phyloP scores from a whole-genome alignment of 768 basidiomycete genomes.

The Boletus pseudopeckii region DNA sequence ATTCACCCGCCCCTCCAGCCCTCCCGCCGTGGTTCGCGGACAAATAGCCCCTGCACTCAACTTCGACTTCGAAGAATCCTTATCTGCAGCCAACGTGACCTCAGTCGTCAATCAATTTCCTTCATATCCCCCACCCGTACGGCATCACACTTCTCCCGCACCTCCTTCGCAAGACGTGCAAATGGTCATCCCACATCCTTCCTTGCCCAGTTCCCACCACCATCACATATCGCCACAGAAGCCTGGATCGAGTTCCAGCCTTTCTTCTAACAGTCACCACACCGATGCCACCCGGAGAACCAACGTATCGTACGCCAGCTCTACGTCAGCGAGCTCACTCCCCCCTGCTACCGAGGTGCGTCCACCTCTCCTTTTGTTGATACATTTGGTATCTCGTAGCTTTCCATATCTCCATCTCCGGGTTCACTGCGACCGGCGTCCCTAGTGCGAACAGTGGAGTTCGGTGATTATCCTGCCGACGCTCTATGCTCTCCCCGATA shows the following conservation, averaged over 20 bases:
- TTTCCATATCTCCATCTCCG: conserved; percentile 11
- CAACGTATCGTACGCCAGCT: conserved; percentile 15
- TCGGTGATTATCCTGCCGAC: conserved; percentile 24
- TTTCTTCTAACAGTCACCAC: conserved; percentile 19
- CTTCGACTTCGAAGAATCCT: conserved; percentile 30
- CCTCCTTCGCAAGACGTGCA: conserved; percentile 11
- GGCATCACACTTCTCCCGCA: conserved; percentile 21
- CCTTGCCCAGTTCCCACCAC: conserved; percentile 5
- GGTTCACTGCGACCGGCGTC: conserved; percentile 11
- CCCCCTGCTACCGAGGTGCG: conserved; percentile 23
- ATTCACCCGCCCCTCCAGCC: neutral
- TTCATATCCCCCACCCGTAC: conserved; percentile 28
- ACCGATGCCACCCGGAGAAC: conserved; percentile 30
- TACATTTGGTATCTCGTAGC: neutral
- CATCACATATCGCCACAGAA: conserved; percentile 19
- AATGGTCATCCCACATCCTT: conserved; percentile 6
- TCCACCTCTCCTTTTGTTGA: conserved; percentile 1
- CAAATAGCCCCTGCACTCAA: conserved; percentile 5
- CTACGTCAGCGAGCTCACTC: conserved; percentile 27
- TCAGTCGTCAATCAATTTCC: conserved; percentile 33
- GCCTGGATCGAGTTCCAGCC: conserved; percentile 25
- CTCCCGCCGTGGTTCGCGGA: conserved; percentile 27
- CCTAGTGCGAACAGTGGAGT: conserved; percentile 9
- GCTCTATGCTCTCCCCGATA: neutral
- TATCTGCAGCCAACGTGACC: conserved; percentile 28